Base-by-base conservation (phyloP, 345 rosid species). In the Noccaea caerulescens region DNA sequence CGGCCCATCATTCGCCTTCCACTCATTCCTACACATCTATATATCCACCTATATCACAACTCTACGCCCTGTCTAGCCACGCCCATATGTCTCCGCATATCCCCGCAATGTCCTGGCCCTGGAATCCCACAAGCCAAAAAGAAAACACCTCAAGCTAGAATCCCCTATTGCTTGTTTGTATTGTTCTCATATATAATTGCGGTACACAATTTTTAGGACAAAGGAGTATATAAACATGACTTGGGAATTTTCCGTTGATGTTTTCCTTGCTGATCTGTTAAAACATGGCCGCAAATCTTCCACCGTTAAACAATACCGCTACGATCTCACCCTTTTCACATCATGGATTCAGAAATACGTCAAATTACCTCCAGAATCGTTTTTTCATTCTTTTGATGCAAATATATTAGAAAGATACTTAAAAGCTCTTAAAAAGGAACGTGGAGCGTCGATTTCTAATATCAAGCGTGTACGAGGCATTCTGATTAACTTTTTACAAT, bases 51-150 rank as follows among this genome's bases (percentile, higher is more conserved):
- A 39, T 39, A 39, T 39, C 43, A 39, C 43, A 39, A 39, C 43
- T 39, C 43, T 39, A 39, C 43, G 43, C 43, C 43, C 43, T 39
- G 43, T 39, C 43, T 39, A 39, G 43, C 43, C 43, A 39, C 43
- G 43, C 43, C 43, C 43, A 39, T 39, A 39, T 39, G 43, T 39
- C 43, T 39, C 43, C 43, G 43, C 43, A 39, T 39, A 39, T 39
- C 43, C 43, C 43, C 43, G 43, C 43, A 39, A 39, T 39, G 43
- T 39, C 43, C 43, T 39, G 43, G 43, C 43, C 43, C 43, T 39
- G 43, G 43, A 39, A 39, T 39, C 43, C 43, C 43, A 39, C 43
- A 39, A 39, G 43, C 43, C 43, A 39, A 39, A 39, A 39, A 39
- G 43, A 39, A 39, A 39, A 39, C 43, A 39, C 43, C 43, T 39